phyloP scores from a whole-genome alignment of 2,329 filamentous ascomycete genomes.

The Emmonsiellopsis sp. region DNA sequence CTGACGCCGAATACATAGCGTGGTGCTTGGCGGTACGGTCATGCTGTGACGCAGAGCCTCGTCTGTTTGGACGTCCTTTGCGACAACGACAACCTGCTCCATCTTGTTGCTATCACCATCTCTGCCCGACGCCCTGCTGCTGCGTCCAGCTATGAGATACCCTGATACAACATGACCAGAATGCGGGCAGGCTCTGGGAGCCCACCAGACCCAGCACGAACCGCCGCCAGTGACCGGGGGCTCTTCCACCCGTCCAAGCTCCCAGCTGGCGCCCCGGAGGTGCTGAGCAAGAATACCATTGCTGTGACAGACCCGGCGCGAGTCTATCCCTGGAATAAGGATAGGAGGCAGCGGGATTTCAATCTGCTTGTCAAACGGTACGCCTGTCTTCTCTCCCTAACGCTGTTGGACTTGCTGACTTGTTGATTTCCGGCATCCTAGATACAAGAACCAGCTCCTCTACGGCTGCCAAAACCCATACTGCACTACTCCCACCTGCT shows the following conservation, averaged over 20 bases:
- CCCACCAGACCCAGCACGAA: slow-evolving; percentile 20
- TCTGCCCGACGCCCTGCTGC: not conserved
- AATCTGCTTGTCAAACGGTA: slow-evolving; percentile 61
- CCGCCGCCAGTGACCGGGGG: slow-evolving; percentile 17
- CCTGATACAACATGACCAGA: slow-evolving; percentile 28
- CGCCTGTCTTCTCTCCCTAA: slow-evolving; percentile 12
- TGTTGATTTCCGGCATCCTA: slow-evolving; percentile 23
- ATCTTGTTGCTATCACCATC: not conserved
- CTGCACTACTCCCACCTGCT: slow-evolving; percentile 70
- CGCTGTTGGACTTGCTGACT: not conserved
- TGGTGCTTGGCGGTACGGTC: not conserved
- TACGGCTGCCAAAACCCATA: slow-evolving; percentile 62
- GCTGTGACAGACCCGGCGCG: slow-evolving; percentile 27
- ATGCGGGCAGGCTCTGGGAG: slow-evolving; percentile 31
- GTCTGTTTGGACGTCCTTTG: not conserved
- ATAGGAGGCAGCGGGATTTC: slow-evolving; percentile 32
- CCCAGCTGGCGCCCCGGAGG: slow-evolving; percentile 30
- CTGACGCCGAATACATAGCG: not conserved
- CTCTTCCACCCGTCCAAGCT: slow-evolving; percentile 28
- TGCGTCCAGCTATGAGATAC: slow-evolving; percentile 17
- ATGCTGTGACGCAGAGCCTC: slow-evolving; percentile 1
- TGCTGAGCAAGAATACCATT: slow-evolving; percentile 30
- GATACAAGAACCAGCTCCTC: slow-evolving; percentile 72
- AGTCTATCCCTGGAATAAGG: slow-evolving; percentile 29
- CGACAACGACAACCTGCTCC: not conserved